phyloP scores from a whole-genome alignment of 2,329 filamentous ascomycete genomes.

The Eutypa lata region DNA sequence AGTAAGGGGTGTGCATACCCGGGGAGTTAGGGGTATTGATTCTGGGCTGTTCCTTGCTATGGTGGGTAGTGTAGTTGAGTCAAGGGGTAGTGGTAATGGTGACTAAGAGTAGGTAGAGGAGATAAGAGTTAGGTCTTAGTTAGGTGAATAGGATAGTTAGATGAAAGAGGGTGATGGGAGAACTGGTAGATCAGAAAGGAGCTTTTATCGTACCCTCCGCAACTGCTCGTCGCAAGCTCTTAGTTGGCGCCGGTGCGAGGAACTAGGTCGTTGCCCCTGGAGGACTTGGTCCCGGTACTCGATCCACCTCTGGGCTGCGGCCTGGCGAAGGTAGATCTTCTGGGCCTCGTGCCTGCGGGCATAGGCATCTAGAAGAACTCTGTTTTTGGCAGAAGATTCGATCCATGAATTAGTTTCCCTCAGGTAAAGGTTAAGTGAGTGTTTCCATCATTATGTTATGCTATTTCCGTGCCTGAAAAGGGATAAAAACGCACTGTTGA shows the following conservation, averaged over 20 bases:
- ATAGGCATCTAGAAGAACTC: slow-evolving; percentile 58
- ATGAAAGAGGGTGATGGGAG: slow-evolving; percentile 6
- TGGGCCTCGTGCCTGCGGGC: slow-evolving; percentile 60
- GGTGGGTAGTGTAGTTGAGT: background rate
- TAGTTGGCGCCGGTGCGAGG: slow-evolving; percentile 46
- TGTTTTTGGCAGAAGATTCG: slow-evolving; percentile 19
- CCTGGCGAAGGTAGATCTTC: slow-evolving; percentile 62
- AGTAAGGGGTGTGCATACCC: background rate
- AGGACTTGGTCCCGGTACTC: slow-evolving; percentile 51
- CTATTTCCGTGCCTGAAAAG: too few relatives aligned
- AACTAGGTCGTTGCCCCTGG: slow-evolving; percentile 46
- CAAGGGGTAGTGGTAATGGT: slow-evolving; percentile 3
- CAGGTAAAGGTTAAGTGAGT: too few relatives aligned
- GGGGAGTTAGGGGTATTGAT: background rate
- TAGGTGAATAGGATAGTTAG: too few relatives aligned
- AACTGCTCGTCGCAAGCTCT: slow-evolving; percentile 55
- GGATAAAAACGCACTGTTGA: slow-evolving; percentile 52
- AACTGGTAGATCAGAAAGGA: background rate
- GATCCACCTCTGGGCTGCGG: slow-evolving; percentile 58
- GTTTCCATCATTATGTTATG: too few relatives aligned
- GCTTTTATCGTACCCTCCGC: slow-evolving; percentile 43
- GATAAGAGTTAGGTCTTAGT: background rate
- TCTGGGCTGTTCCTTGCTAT: background rate
- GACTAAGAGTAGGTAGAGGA: background rate
- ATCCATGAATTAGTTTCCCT: background rate